Percentiles rank a stretch among this genome's conserved stretches.
These are phyloP conservation scores for Entomortierella beljakovae DNA, from an alignment of 192 early-diverging fungal genomes.

Conservation along the genomic window DNA sequence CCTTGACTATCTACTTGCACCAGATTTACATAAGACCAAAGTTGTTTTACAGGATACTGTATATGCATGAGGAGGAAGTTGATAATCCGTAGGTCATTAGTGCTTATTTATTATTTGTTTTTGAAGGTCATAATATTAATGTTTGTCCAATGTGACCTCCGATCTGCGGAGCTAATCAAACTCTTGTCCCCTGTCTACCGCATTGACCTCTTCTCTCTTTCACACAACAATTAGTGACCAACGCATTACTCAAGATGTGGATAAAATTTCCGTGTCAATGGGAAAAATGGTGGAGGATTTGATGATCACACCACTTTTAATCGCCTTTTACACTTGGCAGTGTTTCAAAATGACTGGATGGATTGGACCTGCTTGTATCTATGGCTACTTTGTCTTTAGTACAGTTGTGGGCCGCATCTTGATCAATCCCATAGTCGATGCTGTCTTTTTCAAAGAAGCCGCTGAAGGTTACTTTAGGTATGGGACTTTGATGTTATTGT, in stretches of 20 bases:
- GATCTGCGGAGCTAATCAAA: too few relatives aligned
- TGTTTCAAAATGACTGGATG: slow-evolving; percentile 75
- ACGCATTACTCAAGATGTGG: slow-evolving; percentile 91
- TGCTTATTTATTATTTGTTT: slow-evolving; percentile 15
- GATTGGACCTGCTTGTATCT: slow-evolving; percentile 77
- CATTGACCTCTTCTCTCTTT: too few relatives aligned
- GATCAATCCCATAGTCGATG: slow-evolving; percentile 81
- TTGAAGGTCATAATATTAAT: not conserved
- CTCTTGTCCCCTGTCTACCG: not conserved
- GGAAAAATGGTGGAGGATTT: slow-evolving; percentile 68
- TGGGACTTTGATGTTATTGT: not conserved
- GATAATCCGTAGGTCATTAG: slow-evolving; percentile 75
- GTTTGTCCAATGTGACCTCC: too few relatives aligned
- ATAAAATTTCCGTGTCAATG: slow-evolving; percentile 77
- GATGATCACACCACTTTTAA: slow-evolving; percentile 77
- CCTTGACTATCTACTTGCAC: slow-evolving; percentile 75
- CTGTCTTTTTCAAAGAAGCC: slow-evolving; percentile 79
- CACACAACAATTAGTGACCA: too few relatives aligned
- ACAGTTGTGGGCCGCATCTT: slow-evolving; percentile 68
- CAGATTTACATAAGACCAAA: slow-evolving; percentile 68
- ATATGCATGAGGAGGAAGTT: slow-evolving; percentile 60
- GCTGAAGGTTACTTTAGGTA: slow-evolving; percentile 86
- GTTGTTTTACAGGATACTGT: slow-evolving; percentile 68
- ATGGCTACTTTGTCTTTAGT: slow-evolving; percentile 77
- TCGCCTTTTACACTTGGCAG: slow-evolving; percentile 83